phyloP scores from a whole-genome alignment of 176 grass and related monocot species.

The Phragmites australis region DNA sequence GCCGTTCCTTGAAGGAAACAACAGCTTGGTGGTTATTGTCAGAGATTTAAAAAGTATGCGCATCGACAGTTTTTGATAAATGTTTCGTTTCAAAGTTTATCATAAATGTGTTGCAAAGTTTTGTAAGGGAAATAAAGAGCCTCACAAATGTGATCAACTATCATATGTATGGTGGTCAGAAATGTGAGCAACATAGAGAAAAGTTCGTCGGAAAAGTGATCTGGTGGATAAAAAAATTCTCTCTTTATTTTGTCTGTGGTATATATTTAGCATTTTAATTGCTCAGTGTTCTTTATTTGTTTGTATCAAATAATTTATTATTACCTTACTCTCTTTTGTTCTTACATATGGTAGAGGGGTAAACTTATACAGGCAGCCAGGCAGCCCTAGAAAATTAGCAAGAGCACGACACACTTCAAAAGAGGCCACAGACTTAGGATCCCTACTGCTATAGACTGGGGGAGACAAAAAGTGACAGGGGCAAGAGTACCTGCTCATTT shows the following conservation, averaged over 20 bases:
- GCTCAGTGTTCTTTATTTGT: not conserved
- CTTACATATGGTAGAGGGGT: not conserved
- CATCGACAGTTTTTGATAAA: not conserved
- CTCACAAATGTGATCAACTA: no score
- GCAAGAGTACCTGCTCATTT: conserved; percentile 39
- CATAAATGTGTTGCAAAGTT: no score
- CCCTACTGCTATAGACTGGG: conserved; percentile 5
- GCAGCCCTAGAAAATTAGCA: not conserved
- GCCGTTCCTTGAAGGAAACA: conserved; percentile 44
- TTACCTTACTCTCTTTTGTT: not conserved
- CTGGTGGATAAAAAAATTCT: not conserved
- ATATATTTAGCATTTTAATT: not conserved
- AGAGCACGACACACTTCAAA: conserved; percentile 12
- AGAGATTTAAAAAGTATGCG: not conserved
- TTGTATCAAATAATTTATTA: not conserved
- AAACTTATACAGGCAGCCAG: not conserved
- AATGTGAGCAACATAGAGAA: not conserved
- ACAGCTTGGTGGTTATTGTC: not conserved
- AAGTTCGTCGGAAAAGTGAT: not conserved
- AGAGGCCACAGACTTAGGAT: not conserved
- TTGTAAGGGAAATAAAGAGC: no score
- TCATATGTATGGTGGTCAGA: no score
- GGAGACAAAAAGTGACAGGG: conserved; percentile 24
- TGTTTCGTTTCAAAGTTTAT: no score
- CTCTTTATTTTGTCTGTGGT: not conserved